These are phyloP conservation scores for Termitomyces sp. DNA, from an alignment of 768 basidiomycete species.

Conservation along the genomic window DNA sequence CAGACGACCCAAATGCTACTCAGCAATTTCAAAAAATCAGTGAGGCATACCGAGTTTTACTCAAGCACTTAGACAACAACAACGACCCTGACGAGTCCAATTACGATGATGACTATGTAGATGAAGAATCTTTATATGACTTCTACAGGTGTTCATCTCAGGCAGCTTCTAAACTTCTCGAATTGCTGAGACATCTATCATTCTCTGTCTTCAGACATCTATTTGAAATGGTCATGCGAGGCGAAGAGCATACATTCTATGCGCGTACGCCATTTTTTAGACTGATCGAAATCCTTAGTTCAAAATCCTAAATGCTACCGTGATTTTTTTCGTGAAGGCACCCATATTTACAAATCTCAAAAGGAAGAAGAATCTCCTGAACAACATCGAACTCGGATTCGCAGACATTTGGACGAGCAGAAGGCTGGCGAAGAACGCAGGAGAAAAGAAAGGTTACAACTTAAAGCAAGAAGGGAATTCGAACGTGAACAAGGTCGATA, in stretches of 20 bases:
- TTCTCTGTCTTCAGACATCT: slow-evolving; percentile 18
- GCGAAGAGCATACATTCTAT: slow-evolving; percentile 16
- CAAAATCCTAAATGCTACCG: not conserved
- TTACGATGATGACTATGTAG: slow-evolving; percentile 31
- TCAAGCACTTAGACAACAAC: slow-evolving; percentile 44
- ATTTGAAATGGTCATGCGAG: slow-evolving; percentile 40
- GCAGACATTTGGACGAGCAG: slow-evolving; percentile 47
- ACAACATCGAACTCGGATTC: slow-evolving; percentile 48
- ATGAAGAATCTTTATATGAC: slow-evolving; percentile 21
- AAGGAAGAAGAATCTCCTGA: slow-evolving; percentile 40
- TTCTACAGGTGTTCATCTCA: slow-evolving; percentile 36
- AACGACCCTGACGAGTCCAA: slow-evolving; percentile 27
- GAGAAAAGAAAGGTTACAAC: slow-evolving; percentile 40
- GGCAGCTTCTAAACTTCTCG: not conserved
- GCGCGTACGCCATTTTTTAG: slow-evolving; percentile 2
- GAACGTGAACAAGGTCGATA: slow-evolving; percentile 43
- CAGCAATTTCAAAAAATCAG: slow-evolving; percentile 64
- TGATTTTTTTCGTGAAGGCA: slow-evolving; percentile 3
- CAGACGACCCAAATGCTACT: slow-evolving; percentile 58
- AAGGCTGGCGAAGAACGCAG: slow-evolving; percentile 49
- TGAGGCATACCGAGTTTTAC: slow-evolving; percentile 61
- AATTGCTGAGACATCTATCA: slow-evolving; percentile 2
- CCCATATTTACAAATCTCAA: slow-evolving; percentile 15
- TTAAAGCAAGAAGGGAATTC: slow-evolving; percentile 38
- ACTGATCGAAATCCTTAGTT: not conserved